These are phyloP conservation scores for Zychaea mexicana DNA, from an alignment of 371 early-diverging fungal species.

Conservation along the genomic window DNA sequence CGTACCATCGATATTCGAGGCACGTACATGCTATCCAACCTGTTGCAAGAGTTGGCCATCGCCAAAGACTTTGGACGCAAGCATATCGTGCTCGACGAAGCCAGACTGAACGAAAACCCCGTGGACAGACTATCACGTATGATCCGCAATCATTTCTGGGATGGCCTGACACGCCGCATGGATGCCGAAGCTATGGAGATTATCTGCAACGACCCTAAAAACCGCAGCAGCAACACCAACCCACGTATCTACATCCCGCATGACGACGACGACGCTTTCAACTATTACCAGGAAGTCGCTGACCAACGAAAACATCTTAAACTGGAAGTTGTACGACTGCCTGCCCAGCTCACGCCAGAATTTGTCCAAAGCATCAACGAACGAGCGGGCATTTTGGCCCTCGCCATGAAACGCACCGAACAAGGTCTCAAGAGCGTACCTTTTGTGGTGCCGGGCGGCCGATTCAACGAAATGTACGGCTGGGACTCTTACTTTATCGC, in stretches of 20 bases:
- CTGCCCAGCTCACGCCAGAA: slow-evolving; percentile 83
- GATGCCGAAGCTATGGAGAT: slow-evolving; percentile 90
- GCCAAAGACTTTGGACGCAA: slow-evolving; percentile 88
- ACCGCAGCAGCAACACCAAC: slow-evolving; percentile 74
- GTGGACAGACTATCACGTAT: slow-evolving; percentile 88
- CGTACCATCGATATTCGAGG: slow-evolving; percentile 90
- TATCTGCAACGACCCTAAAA: slow-evolving; percentile 95
- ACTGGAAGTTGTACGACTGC: slow-evolving; percentile 83
- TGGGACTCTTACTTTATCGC: slow-evolving; percentile 98
- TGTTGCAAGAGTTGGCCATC: slow-evolving; percentile 93
- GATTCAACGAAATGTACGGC: slow-evolving; percentile 99
- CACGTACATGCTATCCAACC: slow-evolving; percentile 92
- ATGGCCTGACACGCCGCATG: slow-evolving; percentile 90
- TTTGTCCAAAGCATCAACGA: slow-evolving; percentile 92
- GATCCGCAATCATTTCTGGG: slow-evolving; percentile 91
- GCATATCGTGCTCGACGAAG: slow-evolving; percentile 86
- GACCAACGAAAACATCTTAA: slow-evolving; percentile 69
- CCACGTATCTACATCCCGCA: slow-evolving; percentile 91
- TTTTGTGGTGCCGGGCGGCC: slow-evolving; percentile 97
- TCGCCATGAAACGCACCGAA: slow-evolving; percentile 70
- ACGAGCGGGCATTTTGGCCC: slow-evolving; percentile 86
- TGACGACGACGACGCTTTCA: slow-evolving; percentile 73
- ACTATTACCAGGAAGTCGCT: slow-evolving; percentile 80
- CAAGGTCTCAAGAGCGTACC: slow-evolving; percentile 78
- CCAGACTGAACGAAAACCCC: slow-evolving; percentile 91